A percentile compares a stretch with the other conserved stretches of the same genome.
These are phyloP conservation scores for Phytophthora hybrid DNA, from an alignment of 352 stramenopile species.

Conservation along the genomic window DNA sequence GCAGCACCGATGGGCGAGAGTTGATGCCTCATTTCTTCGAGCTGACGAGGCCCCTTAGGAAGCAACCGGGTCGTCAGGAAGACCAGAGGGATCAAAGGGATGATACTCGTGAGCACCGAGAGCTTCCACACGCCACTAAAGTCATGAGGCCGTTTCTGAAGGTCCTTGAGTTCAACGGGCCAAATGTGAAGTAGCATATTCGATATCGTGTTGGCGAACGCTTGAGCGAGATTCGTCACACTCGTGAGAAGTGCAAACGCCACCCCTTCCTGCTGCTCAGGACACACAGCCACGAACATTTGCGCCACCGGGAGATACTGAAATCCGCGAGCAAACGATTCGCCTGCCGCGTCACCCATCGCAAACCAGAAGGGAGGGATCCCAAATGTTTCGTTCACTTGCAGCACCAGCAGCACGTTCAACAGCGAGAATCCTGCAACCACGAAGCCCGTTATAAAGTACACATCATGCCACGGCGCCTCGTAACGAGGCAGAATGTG, in stretches of 20 bases:
- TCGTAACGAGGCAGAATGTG: conserved; percentile 53
- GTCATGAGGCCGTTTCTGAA: conserved; percentile 49
- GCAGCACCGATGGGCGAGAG: conserved; percentile 48
- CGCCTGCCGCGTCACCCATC: conserved; percentile 68
- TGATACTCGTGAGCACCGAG: conserved; percentile 65
- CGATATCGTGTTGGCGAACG: conserved; percentile 75
- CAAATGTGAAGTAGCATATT: conserved; percentile 82
- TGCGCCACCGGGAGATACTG: conserved; percentile 81
- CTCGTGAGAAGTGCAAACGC: conserved; percentile 83
- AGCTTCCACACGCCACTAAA: conserved; percentile 85
- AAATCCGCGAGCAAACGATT: conserved; percentile 78
- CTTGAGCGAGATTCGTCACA: conserved; percentile 76
- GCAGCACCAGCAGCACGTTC: conserved; percentile 75
- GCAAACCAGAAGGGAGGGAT: conserved; percentile 83
- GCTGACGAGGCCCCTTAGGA: conserved; percentile 55
- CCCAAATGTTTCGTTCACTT: conserved; percentile 66
- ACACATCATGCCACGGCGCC: conserved; percentile 70
- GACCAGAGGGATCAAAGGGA: conserved; percentile 61
- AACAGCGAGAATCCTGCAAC: conserved; percentile 71
- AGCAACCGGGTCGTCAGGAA: conserved; percentile 59
- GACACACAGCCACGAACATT: conserved; percentile 83
- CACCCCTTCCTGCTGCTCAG: conserved; percentile 76
- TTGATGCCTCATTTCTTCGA: conserved; percentile 64
- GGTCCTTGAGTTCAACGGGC: conserved; percentile 73
- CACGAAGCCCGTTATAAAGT: conserved; percentile 67